Conservation (phyloP, 2,329 filamentous ascomycete species). For the Aspergillus pseudoglaucus region DNA sequence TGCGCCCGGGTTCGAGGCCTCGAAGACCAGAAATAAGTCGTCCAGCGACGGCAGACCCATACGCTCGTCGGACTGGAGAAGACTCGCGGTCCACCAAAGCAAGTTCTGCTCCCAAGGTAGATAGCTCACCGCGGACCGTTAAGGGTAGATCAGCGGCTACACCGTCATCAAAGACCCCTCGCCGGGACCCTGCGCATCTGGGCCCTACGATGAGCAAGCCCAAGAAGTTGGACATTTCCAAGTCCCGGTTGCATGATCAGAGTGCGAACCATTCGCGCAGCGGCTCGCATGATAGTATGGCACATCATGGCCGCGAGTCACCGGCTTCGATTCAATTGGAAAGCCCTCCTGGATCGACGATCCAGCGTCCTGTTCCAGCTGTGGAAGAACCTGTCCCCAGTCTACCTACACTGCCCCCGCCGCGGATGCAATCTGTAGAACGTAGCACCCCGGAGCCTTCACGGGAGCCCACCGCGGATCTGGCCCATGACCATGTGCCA, state of each 20-base stretch:
- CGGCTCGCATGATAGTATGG: slow-evolving; percentile 17
- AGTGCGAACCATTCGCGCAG: slow-evolving; percentile 20
- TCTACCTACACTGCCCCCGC: background rate
- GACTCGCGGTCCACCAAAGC: slow-evolving; percentile 39
- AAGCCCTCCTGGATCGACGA: slow-evolving; percentile 9
- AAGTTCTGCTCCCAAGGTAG: slow-evolving; percentile 13
- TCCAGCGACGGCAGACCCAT: slow-evolving; percentile 30
- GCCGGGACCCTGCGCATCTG: slow-evolving; percentile 19
- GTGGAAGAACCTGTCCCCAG: background rate
- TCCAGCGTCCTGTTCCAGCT: background rate
- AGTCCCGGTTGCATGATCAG: slow-evolving; percentile 21
- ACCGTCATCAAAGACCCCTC: slow-evolving; percentile 23
- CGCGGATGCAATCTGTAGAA: background rate
- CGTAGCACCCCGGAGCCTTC: background rate
- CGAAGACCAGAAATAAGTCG: slow-evolving; percentile 32
- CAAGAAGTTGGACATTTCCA: slow-evolving; percentile 27
- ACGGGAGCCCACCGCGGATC: background rate
- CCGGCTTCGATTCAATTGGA: slow-evolving; percentile 14
- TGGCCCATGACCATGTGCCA: background rate
- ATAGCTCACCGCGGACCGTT: slow-evolving; percentile 16
- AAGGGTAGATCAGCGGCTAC: slow-evolving; percentile 25
- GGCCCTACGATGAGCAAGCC: slow-evolving; percentile 27
- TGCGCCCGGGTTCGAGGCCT: slow-evolving; percentile 41
- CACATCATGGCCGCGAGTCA: slow-evolving; percentile 42
- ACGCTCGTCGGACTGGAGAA: slow-evolving; percentile 42